Base-by-base conservation (phyloP, 1,284 basidiomycete genomes). In the Austroboletus niveus region DNA sequence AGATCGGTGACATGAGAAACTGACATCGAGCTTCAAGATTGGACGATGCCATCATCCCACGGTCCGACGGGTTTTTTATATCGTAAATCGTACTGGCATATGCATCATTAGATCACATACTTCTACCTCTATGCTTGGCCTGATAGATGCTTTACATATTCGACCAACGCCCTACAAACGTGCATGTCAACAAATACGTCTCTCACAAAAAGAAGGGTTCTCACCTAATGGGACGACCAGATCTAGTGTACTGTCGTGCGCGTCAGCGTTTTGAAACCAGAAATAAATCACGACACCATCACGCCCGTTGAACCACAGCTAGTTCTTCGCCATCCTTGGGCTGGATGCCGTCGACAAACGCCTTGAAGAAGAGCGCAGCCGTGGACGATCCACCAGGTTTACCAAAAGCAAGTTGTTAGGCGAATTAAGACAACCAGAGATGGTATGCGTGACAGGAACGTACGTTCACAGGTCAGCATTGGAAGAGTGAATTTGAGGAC, bases 401-500 rank as follows among this genome's bases (percentile, higher is more conserved):
- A 22, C 91, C 92, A 46, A 42, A 39, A 55, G 31, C 51, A 42
- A 4, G n/a, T 47, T 14, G 7, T 53, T 45, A 52, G 32, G 32
- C 47, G 24, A 20, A 45, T 43, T 2, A 30, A 38, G 29, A 22
- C 40, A 42, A 41, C 29, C 3, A n/a, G 14, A 1, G 8, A 4
- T 8, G 14, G 0, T 1, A 42, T n/a, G 39, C 8, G 9, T n/a
- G 38, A 41, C 10, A 34, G 14, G n/a, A 34, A 72, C 78, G 41
- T 61, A 89, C 87, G 57, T 94, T 94, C 87, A 85, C 17, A 94
- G 74, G 68, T 94, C 92, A 9, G 90, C 89, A 62, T 92, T 92
- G 32, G 83, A 87, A 5, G 76, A 75, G 62, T 83, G 72, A 62
- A 95, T 94, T 66, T 91, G 89, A 17, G 82, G 79, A 2, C 82